Evolutionary conservation across 2,329 filamentous ascomycete species (phyloP).

Genomic region (Beauveria varroae): DNA sequence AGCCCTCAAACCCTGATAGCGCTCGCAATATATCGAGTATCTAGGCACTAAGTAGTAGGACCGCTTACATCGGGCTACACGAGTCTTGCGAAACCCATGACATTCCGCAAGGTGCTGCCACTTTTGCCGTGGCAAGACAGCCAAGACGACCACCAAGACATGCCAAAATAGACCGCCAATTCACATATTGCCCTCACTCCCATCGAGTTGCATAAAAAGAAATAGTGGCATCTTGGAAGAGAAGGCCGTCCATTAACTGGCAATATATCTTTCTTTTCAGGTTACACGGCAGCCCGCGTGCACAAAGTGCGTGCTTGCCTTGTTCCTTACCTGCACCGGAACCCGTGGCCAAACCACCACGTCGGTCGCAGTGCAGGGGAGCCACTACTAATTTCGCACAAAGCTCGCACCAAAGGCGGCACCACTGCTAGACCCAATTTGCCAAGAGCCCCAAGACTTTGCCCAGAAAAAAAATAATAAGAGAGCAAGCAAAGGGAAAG

Average conservation of each 20-base stretch:
- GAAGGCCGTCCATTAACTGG: neutral
- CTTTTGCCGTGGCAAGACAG: neutral
- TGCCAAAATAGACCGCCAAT: neutral
- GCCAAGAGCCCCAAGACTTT: conserved; percentile 10
- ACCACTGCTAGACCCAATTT: conserved; percentile 7
- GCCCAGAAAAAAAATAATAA: conserved; percentile 4
- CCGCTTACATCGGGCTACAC: neutral
- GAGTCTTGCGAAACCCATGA: neutral
- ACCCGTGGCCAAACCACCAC: neutral
- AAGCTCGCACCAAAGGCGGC: conserved; percentile 3
- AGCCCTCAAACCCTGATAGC: neutral
- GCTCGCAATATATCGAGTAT: too few relatives aligned
- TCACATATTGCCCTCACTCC: neutral
- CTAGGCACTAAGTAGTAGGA: too few relatives aligned
- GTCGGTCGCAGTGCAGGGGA: neutral
- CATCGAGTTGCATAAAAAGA: neutral
- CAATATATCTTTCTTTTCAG: neutral
- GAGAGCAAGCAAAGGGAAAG: neutral
- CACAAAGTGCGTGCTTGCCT: neutral
- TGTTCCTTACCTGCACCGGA: neutral
- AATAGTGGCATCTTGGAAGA: neutral
- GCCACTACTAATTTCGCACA: conserved; percentile 4
- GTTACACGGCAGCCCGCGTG: neutral
- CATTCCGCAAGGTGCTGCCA: neutral
- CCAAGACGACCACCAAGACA: conserved; percentile 3